Evolutionary conservation across 768 basidiomycete species (phyloP), one percentile per base, ranked within the genome.

Genomic region (Serendipita indica): DNA sequence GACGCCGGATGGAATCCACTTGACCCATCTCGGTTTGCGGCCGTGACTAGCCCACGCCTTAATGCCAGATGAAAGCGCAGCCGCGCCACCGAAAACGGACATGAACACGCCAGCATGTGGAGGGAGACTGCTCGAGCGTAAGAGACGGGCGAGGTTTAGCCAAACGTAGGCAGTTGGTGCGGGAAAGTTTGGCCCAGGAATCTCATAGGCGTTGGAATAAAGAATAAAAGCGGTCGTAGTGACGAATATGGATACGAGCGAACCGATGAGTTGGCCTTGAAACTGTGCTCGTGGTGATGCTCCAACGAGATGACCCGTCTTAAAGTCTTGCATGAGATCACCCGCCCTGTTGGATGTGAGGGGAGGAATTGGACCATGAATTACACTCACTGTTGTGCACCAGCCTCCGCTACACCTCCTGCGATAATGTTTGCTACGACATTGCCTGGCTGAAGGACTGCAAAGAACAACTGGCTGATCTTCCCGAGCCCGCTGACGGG

Each of bases 371-470:
- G 22, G 1, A 41, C 18, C 27, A 33, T 16, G 58, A 35, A 32
- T 6, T 57, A 16, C 60, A 67, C 82, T 62, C 66, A 89, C 86
- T 93, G 90, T 70, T 84, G 84, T 27, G 90, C 90, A n/a, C 90
- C 90, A 34, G 90, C 90, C 72, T 93, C 92, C 1, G 90, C 86
- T n/a, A 96, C 89, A 30, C 90, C 92, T 3, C 93, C 93, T 1
- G 94, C 94, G 43, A 98, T 89, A 66, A 98, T 87, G 66, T 97
- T 98, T 0, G 94, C 94, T n/a, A 96, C 89, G 18, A 96, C 81
- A 66, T 94, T 94, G 22, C 89, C 88, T 2, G 92, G 91, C 66
- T 93, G 90, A 37, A 96, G 78, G 75, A 93, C 84, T 4, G 92
- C 92, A 64, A 98, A 98, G 60, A 96, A 75, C 16, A 98, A 75